A percentile compares a stretch with the other conserved stretches of the same genome.
These are phyloP conservation scores for Haplographium delicatum DNA, from an alignment of 495 filamentous ascomycete genomes.

Conservation along the genomic window DNA sequence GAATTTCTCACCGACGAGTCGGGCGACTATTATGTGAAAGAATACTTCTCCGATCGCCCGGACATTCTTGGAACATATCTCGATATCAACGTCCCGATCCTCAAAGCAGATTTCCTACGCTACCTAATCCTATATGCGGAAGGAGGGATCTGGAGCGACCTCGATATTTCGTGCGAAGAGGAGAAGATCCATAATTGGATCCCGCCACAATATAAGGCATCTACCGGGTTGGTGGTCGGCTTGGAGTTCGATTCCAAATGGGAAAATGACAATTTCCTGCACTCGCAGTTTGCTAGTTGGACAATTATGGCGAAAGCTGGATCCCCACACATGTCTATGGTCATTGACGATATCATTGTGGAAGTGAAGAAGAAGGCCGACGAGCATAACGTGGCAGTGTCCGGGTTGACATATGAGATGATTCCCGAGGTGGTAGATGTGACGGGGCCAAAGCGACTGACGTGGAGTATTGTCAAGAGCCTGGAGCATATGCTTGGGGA, in stretches of 20 bases:
- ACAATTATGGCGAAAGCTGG: slow-evolving; percentile 37
- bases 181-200: slow-evolving; percentile 42
- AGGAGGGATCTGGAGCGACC: slow-evolving; percentile 53
- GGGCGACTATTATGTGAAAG: slow-evolving; percentile 25
- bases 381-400: slow-evolving; percentile 25
- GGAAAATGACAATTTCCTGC: slow-evolving; percentile 22
- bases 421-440: slow-evolving; percentile 27
- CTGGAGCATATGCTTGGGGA: slow-evolving; percentile 20
- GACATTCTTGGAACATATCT: slow-evolving; percentile 39
- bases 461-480: slow-evolving; percentile 27
- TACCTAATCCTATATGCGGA: slow-evolving; percentile 54
- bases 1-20: slow-evolving; percentile 1
- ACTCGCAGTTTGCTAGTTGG: slow-evolving; percentile 38
- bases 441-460: slow-evolving; percentile 28
- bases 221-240: slow-evolving; percentile 31
- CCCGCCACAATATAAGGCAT: slow-evolving; percentile 39
- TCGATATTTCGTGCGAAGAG: slow-evolving; percentile 51
- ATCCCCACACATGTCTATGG: slow-evolving; percentile 30
- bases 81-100: slow-evolving; percentile 38
- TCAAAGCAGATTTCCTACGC: slow-evolving; percentile 53
- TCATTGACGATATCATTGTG: slow-evolving; percentile 31
- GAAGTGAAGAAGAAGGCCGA: slow-evolving; percentile 2
- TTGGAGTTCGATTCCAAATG: slow-evolving; percentile 32
- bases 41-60: slow-evolving; percentile 24
- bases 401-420: slow-evolving; percentile 19